phyloP scores from a whole-genome alignment of 208 protist genomes.

The Leishmania mexicana region DNA sequence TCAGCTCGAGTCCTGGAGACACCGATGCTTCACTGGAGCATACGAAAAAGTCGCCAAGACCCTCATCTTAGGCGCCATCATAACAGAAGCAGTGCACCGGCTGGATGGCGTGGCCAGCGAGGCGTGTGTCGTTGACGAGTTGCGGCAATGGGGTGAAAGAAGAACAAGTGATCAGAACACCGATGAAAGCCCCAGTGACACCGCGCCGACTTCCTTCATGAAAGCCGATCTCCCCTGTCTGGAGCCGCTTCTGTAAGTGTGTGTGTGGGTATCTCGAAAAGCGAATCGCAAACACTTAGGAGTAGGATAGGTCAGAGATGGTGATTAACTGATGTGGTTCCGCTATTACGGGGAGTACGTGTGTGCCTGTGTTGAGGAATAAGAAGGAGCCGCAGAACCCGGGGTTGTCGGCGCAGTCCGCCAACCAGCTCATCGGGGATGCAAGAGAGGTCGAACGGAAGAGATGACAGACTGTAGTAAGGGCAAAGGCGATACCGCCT shows the following conservation, averaged over 20 bases:
- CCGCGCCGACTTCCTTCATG: not conserved
- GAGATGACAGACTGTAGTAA: not conserved
- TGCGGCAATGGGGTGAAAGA: not conserved
- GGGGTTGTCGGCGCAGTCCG: not conserved
- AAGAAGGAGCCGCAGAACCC: not conserved
- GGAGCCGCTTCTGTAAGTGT: not conserved
- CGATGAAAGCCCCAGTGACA: not conserved
- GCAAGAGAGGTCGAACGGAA: not conserved
- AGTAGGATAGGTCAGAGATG: not conserved
- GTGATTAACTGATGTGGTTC: not conserved
- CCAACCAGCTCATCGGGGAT: not conserved
- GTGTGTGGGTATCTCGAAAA: not conserved
- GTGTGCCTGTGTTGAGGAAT: not conserved
- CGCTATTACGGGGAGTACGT: not conserved
- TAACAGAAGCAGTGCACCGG: not conserved
- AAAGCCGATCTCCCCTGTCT: not conserved
- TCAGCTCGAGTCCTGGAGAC: not conserved
- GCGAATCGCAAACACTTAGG: not conserved
- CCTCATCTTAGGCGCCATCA: not conserved
- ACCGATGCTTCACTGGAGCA: not conserved
- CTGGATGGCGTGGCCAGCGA: conserved; percentile 1
- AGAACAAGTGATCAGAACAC: not conserved
- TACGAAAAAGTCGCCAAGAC: not conserved
- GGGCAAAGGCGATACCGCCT: not conserved
- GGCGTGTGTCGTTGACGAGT: not conserved